Percentiles rank a stretch among this genome's conserved stretches.
Conservation (phyloP, 148 eudicot genomes). For the Cornus suecica region DNA sequence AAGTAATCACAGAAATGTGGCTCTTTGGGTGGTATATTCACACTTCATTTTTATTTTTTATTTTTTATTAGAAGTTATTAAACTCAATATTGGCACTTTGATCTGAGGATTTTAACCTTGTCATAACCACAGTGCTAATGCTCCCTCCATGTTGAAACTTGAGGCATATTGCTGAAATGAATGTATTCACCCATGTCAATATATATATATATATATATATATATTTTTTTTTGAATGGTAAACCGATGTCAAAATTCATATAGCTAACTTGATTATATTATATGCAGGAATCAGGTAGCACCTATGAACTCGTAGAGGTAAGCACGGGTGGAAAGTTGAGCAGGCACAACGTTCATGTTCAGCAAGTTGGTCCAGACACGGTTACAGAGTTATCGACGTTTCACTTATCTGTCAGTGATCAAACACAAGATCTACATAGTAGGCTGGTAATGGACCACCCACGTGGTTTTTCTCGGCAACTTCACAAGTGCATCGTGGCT, state of each 20-base stretch:
- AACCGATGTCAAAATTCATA: not conserved
- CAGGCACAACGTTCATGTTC: conserved; percentile 88
- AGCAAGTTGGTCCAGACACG: conserved; percentile 87
- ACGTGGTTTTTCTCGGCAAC: conserved; percentile 72
- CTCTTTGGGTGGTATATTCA: too few relatives aligned
- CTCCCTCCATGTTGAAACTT: not conserved
- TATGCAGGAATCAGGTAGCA: conserved; percentile 74
- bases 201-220: not conserved
- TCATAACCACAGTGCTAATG: not conserved
- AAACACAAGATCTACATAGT: conserved; percentile 92
- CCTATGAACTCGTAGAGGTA: conserved; percentile 78
- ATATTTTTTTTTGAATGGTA: too few relatives aligned
- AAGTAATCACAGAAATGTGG: too few relatives aligned
- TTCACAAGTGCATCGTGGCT: conserved; percentile 95
- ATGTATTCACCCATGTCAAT: too few relatives aligned
- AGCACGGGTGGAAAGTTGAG: conserved; percentile 92
- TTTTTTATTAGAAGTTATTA: too few relatives aligned
- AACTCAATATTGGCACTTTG: not conserved
- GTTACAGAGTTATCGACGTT: conserved; percentile 79
- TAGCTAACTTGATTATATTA: conserved; percentile 9
- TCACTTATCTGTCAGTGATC: conserved; percentile 64
- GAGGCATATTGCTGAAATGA: not conserved
- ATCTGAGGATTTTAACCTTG: not conserved
- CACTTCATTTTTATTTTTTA: too few relatives aligned
- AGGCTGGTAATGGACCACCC: conserved; percentile 79